Conservation (phyloP, 371 early-diverging fungal species). For the Rhizopus stolonifer region DNA sequence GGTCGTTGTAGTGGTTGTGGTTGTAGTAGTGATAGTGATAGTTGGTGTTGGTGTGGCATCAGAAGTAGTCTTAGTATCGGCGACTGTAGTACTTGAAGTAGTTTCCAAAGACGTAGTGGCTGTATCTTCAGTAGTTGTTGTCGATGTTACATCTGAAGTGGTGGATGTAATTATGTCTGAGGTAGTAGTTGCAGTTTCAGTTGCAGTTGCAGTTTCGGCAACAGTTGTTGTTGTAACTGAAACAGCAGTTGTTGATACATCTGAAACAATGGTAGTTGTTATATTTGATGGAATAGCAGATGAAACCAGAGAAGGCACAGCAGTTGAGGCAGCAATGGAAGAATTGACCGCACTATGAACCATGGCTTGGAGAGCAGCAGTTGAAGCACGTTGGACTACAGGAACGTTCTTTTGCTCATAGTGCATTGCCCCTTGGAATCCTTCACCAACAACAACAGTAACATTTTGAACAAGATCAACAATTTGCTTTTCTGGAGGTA, state of each 20-base stretch:
- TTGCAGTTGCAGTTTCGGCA: background rate
- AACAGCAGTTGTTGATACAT: background rate
- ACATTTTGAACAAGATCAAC: conserved; percentile 39
- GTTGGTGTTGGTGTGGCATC: no score
- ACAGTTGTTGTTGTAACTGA: background rate
- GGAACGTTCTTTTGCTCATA: conserved; percentile 39
- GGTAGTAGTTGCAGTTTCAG: background rate
- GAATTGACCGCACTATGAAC: background rate
- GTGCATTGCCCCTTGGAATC: conserved; percentile 30
- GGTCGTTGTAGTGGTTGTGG: background rate
- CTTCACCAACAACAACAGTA: conserved; percentile 35
- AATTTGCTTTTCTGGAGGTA: conserved; percentile 13
- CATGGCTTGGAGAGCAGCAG: conserved; percentile 5
- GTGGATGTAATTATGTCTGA: no score
- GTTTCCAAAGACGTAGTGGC: no score
- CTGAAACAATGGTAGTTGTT: background rate
- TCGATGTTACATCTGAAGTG: no score
- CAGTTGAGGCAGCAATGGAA: background rate
- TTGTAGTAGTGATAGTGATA: background rate
- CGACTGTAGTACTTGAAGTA: no score
- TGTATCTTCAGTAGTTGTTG: background rate
- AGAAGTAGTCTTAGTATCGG: no score
- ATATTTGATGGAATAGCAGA: conserved; percentile 8
- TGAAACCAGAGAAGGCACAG: background rate
- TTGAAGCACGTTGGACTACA: conserved; percentile 11